phyloP scores from a whole-genome alignment of 176 grass and related monocot species.

The Luzula sylvatica region DNA sequence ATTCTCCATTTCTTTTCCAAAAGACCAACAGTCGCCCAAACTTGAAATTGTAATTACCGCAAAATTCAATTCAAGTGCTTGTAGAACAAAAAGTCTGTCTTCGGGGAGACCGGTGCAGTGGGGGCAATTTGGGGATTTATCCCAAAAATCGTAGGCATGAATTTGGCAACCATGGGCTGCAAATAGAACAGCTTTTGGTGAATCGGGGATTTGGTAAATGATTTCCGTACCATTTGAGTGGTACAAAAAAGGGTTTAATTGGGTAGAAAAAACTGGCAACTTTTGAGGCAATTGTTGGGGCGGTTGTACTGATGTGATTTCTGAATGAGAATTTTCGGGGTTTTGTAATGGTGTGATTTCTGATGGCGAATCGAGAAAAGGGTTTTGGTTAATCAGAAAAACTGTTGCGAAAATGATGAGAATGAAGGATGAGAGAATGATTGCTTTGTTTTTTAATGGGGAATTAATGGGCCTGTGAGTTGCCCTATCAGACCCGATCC shows the following conservation, averaged over 20 bases:
- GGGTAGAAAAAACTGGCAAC: constrained; percentile 17
- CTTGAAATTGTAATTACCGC: constrained; percentile 68
- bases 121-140: constrained; percentile 47
- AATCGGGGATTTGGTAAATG: constrained; percentile 61
- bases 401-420: constrained; percentile 16
- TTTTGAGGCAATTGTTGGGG: constrained; percentile 9
- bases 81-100: constrained; percentile 61
- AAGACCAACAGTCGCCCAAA: constrained; percentile 60
- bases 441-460: background rate
- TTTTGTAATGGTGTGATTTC: constrained; percentile 9
- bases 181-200: constrained; percentile 48
- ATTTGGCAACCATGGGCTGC: constrained; percentile 71
- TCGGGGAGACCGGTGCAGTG: constrained; percentile 68
- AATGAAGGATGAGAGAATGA: constrained; percentile 15
- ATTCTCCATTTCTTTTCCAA: constrained; percentile 37
- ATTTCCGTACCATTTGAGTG: constrained; percentile 51
- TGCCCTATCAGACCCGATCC: constrained; percentile 9
- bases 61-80: constrained; percentile 48
- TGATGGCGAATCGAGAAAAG: constrained; percentile 8
- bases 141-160: constrained; percentile 80
- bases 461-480: constrained; percentile 6
- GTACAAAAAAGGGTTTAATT: constrained; percentile 39
- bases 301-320: background rate
- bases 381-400: constrained; percentile 15
- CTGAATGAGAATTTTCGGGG: constrained; percentile 6